phyloP scores from a whole-genome alignment of 1,139 yeast genomes.

The Groenewaldozyma auringiensis region DNA sequence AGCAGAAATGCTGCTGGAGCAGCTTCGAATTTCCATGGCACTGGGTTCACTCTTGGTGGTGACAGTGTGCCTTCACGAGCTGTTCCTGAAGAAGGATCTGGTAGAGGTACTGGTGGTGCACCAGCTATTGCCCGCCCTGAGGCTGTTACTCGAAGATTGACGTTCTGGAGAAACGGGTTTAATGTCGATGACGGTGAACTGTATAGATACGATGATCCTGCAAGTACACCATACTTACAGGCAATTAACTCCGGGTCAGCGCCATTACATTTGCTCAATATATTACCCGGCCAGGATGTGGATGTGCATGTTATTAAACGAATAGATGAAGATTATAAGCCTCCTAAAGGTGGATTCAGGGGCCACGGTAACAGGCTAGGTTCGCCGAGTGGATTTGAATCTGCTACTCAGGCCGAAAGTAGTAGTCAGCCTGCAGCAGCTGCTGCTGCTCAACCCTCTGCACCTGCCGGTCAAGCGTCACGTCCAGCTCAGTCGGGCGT shows the following conservation, averaged over 20 bases:
- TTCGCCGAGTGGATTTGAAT: slow-evolving; percentile 56
- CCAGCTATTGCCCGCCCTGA: slow-evolving; percentile 11
- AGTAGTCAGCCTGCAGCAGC: slow-evolving; percentile 15
- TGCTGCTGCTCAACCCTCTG: slow-evolving; percentile 11
- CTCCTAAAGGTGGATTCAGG: slow-evolving; percentile 75
- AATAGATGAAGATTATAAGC: slow-evolving; percentile 70
- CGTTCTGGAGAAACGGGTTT: slow-evolving; percentile 96
- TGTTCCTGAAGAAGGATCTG: slow-evolving; percentile 18
- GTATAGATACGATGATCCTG: slow-evolving; percentile 85
- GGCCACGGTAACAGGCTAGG: slow-evolving; percentile 91
- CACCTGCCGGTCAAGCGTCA: slow-evolving; percentile 13
- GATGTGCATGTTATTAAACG: slow-evolving; percentile 81
- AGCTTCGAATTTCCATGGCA: slow-evolving; percentile 48
- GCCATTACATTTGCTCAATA: slow-evolving; percentile 77
- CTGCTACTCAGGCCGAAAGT: slow-evolving; percentile 12
- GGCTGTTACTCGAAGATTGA: slow-evolving; percentile 48
- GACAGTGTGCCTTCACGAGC: slow-evolving; percentile 21
- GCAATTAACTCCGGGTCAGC: slow-evolving; percentile 89
- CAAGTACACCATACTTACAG: slow-evolving; percentile 63
- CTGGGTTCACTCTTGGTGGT: slow-evolving; percentile 78
- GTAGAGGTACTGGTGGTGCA: slow-evolving; percentile 4
- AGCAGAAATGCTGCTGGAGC: slow-evolving; percentile 19
- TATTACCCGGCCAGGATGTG: slow-evolving; percentile 89
- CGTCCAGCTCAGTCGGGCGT: slow-evolving; percentile 10
- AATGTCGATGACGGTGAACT: slow-evolving; percentile 78